phyloP scores from a whole-genome alignment of 106 monocot genomes.

The Acorus calamus region DNA sequence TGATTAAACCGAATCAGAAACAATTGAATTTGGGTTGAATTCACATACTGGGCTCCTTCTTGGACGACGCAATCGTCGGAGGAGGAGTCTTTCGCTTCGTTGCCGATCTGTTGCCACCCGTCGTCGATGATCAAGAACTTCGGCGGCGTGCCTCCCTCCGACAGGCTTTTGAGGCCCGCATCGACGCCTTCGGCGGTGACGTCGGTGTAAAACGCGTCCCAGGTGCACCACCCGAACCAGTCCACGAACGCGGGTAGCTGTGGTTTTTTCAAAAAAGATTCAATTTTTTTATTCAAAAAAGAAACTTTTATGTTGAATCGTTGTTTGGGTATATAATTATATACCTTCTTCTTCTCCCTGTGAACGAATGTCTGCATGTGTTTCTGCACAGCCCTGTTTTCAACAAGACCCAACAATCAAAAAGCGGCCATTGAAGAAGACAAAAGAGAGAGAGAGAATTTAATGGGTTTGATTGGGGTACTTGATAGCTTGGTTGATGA shows the following conservation, averaged over 20 bases:
- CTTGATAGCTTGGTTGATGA: slow-evolving; percentile 71
- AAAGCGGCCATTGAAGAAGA: not conserved
- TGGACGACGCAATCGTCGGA: slow-evolving; percentile 25
- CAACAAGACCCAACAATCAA: not conserved
- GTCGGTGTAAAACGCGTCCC: slow-evolving; percentile 93
- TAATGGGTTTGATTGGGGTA: slow-evolving; percentile 9
- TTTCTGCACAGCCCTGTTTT: slow-evolving; percentile 55
- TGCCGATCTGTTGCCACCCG: slow-evolving; percentile 80
- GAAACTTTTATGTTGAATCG: too few relatives aligned
- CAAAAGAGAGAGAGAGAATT: not conserved
- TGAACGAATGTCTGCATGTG: slow-evolving; percentile 71
- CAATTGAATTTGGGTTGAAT: not conserved
- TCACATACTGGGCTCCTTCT: slow-evolving; percentile 70
- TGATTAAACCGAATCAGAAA: not conserved
- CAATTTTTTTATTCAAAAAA: not conserved
- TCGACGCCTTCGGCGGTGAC: slow-evolving; percentile 77
- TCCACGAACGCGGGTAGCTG: slow-evolving; percentile 60
- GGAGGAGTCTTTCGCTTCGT: slow-evolving; percentile 28
- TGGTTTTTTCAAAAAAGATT: not conserved
- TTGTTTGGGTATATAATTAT: too few relatives aligned
- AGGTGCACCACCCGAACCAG: slow-evolving; percentile 94
- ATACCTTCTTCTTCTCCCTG: slow-evolving; percentile 71
- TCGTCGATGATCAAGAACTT: slow-evolving; percentile 73
- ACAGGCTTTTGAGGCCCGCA: slow-evolving; percentile 48
- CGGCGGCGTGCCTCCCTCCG: slow-evolving; percentile 68